Evolutionary conservation across 2,329 filamentous ascomycete species (phyloP).

Genomic region (Ophiosphaerella korrae): DNA sequence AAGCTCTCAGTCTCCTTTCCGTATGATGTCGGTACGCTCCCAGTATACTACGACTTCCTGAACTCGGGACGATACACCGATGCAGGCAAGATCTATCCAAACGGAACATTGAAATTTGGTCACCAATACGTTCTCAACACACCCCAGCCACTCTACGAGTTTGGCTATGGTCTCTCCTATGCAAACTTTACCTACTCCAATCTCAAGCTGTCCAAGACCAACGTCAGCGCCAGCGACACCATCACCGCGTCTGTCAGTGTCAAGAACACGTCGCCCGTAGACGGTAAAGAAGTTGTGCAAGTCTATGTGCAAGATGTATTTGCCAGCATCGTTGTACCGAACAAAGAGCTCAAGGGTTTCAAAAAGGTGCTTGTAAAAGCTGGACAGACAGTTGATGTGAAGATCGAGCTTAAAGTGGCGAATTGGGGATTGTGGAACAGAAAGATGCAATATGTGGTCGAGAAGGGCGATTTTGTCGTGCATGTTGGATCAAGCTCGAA

Average conservation of each 20-base stretch:
- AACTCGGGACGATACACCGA: slow-evolving; percentile 66
- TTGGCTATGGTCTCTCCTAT: slow-evolving; percentile 71
- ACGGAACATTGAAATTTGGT: slow-evolving; percentile 68
- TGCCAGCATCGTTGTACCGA: slow-evolving; percentile 67
- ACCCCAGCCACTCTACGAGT: slow-evolving; percentile 66
- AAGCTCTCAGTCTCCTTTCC: slow-evolving; percentile 71
- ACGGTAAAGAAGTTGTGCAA: slow-evolving; percentile 71
- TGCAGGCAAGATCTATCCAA: slow-evolving; percentile 58
- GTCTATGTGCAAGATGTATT: slow-evolving; percentile 69
- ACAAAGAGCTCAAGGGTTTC: slow-evolving; percentile 69
- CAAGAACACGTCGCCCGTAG: slow-evolving; percentile 62
- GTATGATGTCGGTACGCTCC: slow-evolving; percentile 67
- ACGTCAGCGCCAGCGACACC: slow-evolving; percentile 57
- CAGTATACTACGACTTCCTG: slow-evolving; percentile 74
- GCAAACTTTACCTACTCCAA: slow-evolving; percentile 66
- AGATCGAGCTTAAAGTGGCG: slow-evolving; percentile 57
- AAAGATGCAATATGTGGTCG: slow-evolving; percentile 73
- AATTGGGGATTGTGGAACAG: slow-evolving; percentile 63
- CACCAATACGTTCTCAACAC: slow-evolving; percentile 67
- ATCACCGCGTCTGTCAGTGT: slow-evolving; percentile 66
- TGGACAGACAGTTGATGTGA: slow-evolving; percentile 61
- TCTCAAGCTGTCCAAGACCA: slow-evolving; percentile 57
- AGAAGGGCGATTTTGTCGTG: slow-evolving; percentile 70
- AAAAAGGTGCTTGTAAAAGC: slow-evolving; percentile 67
- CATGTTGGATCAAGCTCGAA: slow-evolving; percentile 64